Evolutionary conservation across 1,139 yeast genomes (phyloP).

Genomic region (Saccharomyces pastorianus): DNA sequence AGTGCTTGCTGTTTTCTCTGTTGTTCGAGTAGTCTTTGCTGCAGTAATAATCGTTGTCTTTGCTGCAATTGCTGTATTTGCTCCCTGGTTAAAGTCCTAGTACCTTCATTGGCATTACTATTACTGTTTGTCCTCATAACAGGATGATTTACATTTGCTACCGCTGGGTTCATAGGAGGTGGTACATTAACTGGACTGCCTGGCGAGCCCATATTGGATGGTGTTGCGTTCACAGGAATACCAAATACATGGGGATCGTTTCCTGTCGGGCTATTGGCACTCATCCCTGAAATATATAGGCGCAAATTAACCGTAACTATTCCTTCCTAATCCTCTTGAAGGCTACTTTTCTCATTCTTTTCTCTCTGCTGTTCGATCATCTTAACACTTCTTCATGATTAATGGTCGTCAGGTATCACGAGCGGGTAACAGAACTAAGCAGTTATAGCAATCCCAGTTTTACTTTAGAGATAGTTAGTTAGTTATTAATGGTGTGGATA

Average conservation of each 20-base stretch:
- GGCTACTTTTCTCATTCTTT: not conserved
- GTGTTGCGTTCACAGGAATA: not conserved
- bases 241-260: conserved; percentile 9
- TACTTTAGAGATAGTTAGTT: too few species aligned
- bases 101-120: conserved; percentile 14
- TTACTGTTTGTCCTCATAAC: not conserved
- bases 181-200: conserved; percentile 12
- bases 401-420: not conserved
- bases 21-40: conserved; percentile 33
- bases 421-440: not conserved
- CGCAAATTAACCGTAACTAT: not conserved
- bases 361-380: not conserved
- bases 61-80: conserved; percentile 28
- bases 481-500: not conserved
- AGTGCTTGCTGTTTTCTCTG: conserved; percentile 38
- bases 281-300: not conserved
- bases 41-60: conserved; percentile 29
- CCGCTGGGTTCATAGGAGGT: conserved; percentile 1
- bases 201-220: conserved; percentile 1
- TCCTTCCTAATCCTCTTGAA: not conserved
- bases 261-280: conserved; percentile 8
- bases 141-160: not conserved
- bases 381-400: not conserved
- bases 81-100: conserved; percentile 6
- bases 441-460: not conserved